Evolutionary conservation across 2,329 filamentous ascomycete species (phyloP).

Genomic region (Sporothrix variecibatus): DNA sequence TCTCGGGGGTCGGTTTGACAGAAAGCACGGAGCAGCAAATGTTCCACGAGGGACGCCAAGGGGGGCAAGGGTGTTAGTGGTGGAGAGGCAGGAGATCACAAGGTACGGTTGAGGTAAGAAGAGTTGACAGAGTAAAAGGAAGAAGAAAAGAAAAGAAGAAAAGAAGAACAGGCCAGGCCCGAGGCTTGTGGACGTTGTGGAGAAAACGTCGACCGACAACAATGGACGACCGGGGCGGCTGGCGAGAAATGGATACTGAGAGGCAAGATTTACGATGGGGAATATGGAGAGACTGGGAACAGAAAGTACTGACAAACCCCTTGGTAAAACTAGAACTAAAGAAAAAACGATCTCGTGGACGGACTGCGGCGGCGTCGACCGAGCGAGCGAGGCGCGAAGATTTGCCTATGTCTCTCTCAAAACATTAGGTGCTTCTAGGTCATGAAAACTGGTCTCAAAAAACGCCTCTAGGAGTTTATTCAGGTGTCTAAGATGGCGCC

Average conservation of each 20-base stretch:
- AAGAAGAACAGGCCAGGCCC: neutral
- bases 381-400: neutral
- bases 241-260: neutral
- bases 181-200: slow-evolving; percentile 5
- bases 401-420: neutral
- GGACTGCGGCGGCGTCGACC: neutral
- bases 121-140: neutral
- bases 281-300: neutral
- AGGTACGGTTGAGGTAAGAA: neutral
- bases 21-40: slow-evolving; percentile 3
- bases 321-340: neutral
- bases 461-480: neutral
- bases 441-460: neutral
- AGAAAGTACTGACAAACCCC: neutral
- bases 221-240: neutral
- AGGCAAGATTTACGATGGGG: slow-evolving; percentile 9
- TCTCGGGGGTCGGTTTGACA: slow-evolving; percentile 2
- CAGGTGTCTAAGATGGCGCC: neutral
- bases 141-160: neutral
- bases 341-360: slow-evolving; percentile 2
- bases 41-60: neutral
- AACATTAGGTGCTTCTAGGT: neutral
- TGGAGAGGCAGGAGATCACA: slow-evolving; percentile 17
- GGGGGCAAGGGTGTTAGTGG: slow-evolving; percentile 1
- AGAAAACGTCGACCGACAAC: neutral